Evolutionary conservation across 768 basidiomycete genomes (phyloP), one percentile per base, ranked within the genome.

Genomic region (Psilocybe tampanensis): DNA sequence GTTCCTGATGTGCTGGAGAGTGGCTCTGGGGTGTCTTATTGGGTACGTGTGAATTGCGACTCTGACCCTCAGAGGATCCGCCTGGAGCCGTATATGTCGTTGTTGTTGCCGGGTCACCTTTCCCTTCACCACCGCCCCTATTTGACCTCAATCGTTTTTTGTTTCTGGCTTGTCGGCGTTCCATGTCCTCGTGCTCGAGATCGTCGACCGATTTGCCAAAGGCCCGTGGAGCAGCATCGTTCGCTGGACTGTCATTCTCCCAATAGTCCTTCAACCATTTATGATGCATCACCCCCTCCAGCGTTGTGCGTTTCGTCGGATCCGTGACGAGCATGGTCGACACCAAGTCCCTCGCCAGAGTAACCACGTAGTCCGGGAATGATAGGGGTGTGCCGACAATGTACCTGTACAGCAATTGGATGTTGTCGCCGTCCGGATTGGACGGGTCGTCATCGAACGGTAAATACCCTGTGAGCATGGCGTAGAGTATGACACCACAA

Each of bases 371-470:
- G 44, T 96, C 93, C n/a, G 96, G 96, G 80, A 98, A 98, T 88
- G 93, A 91, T 58, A 98, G 86, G 8, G 92, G 91, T 1, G 97
- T 99, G 78, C 89, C 95, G 74, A 98, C 90, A 73, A 99, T 99
- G 75, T 99, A 98, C 70, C 92, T 94, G 85, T 99, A 98, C 45
- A 99, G 76, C 5, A 98, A 83, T 68, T 98, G 98, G 78, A 98
- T 99, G 76, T 99, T 98, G 77, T 99, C 96, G 57, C 97, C 97
- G 55, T 98, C 97, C 3, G 97, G 97, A 70, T 98, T 99, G 24
- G 88, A 89, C 1, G 97, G 97, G 73, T 99, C 97, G 72, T 98
- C 97, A 73, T 98, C 97, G 73, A 98, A 99, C 21, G 97, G 97
- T 17, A 97, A 88, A 68, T 96, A 96, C 9, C 94, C 94, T 1